Evolutionary conservation across 306 rosid genomes (phyloP).

Genomic region (Benincasa hispida): DNA sequence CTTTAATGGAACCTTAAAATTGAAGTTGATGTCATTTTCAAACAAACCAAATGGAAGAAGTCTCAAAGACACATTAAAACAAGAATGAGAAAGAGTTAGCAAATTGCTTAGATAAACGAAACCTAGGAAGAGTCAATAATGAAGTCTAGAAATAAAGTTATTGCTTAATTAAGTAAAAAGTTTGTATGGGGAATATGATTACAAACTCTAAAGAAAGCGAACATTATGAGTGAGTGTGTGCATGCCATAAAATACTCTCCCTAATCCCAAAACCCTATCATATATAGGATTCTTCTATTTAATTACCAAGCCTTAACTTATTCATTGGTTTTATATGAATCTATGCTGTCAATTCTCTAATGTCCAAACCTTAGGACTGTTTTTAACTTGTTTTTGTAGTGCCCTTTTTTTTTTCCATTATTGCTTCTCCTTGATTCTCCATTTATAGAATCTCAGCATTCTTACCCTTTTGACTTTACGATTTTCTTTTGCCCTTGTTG

Average conservation of each 20-base stretch:
- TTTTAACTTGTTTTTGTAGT: neutral
- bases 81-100: neutral
- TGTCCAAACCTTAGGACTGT: neutral
- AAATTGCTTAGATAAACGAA: neutral
- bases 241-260: neutral
- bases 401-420: neutral
- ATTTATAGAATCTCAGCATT: neutral
- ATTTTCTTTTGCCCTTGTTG: neutral
- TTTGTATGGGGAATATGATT: neutral
- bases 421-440: neutral
- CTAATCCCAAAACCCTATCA: neutral
- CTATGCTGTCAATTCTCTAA: neutral
- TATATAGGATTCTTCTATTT: neutral
- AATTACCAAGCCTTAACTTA: neutral
- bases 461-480: neutral
- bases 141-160: neutral
- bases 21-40: neutral
- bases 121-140: neutral
- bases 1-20: neutral
- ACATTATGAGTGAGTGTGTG: conserved; percentile 1
- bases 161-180: neutral
- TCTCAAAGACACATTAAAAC: neutral
- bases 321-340: neutral
- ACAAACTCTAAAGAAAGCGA: neutral
- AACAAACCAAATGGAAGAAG: neutral